Evolutionary conservation across 139 green algal genomes (phyloP).

Genomic region (Picochlorum sp.): DNA sequence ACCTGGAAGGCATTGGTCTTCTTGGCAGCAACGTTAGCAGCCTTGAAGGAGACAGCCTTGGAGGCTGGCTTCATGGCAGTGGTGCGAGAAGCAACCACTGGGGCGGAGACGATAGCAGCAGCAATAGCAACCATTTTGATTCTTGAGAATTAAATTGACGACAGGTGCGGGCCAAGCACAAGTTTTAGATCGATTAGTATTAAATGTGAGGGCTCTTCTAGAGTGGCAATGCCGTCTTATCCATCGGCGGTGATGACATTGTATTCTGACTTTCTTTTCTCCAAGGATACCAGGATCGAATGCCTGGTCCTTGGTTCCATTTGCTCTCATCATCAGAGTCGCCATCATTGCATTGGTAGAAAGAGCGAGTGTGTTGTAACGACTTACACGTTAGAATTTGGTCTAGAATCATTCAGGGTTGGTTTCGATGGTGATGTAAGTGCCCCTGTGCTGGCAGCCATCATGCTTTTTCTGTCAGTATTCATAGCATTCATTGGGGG

Average conservation of each 20-base stretch:
- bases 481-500: too few relatives aligned
- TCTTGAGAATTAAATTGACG: not conserved
- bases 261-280: too few relatives aligned
- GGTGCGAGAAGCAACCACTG: not conserved
- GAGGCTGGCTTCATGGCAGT: constrained; percentile 10
- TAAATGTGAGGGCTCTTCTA: not conserved
- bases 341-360: too few relatives aligned
- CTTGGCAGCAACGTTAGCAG: constrained; percentile 27
- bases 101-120: constrained; percentile 14
- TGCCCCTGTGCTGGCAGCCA: too few relatives aligned
- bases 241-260: not conserved
- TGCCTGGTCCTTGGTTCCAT: too few relatives aligned
- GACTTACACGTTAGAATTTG: too few relatives aligned
- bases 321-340: too few relatives aligned
- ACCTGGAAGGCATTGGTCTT: constrained; percentile 28
- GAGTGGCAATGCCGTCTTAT: not conserved
- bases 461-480: too few relatives aligned
- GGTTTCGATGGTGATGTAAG: too few relatives aligned
- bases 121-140: constrained; percentile 17
- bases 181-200: not conserved
- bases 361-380: too few relatives aligned
- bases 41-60: constrained; percentile 10
- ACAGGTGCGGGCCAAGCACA: constrained; percentile 1
- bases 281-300: too few relatives aligned
- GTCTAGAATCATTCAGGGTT: too few relatives aligned